phyloP scores from a whole-genome alignment of 257 asterid species.

The Lavandula angustifolia region DNA sequence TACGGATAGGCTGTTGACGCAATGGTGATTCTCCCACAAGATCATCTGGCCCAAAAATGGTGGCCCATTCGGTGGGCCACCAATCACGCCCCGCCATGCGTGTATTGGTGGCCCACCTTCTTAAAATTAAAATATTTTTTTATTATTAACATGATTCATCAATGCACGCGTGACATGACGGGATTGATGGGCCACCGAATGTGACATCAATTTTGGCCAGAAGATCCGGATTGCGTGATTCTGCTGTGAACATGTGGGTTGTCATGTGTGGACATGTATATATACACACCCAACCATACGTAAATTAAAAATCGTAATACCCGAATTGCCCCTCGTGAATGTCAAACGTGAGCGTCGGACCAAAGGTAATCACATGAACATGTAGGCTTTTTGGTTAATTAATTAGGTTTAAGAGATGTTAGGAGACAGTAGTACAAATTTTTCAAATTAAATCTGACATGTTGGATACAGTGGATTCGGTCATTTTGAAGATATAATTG shows the following conservation, averaged over 20 bases:
- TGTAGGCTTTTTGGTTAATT: not conserved
- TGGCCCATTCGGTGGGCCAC: too few species aligned
- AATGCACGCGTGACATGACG: too few species aligned
- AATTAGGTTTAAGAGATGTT: not conserved
- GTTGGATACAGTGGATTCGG: not conserved
- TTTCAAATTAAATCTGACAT: not conserved
- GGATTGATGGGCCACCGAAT: too few species aligned
- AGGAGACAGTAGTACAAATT: not conserved
- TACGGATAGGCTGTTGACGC: conserved; percentile 32
- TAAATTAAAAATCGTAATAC: not conserved
- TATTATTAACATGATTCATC: too few species aligned
- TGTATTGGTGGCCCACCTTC: too few species aligned
- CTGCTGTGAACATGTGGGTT: conserved; percentile 32
- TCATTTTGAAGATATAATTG: not conserved
- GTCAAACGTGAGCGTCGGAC: not conserved
- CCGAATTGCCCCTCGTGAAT: conserved; percentile 9
- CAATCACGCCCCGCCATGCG: too few species aligned
- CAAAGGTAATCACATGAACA: not conserved
- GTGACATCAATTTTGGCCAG: too few species aligned
- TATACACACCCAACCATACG: not conserved
- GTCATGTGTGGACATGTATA: conserved; percentile 34
- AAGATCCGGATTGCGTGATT: too few species aligned
- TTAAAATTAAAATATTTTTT: too few species aligned
- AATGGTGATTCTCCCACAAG: too few species aligned
- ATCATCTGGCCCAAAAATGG: too few species aligned